A percentile compares a stretch with the other conserved stretches of the same genome.
These are phyloP conservation scores for Rheum nobile DNA, from an alignment of 148 eudicot species.

Conservation along the genomic window DNA sequence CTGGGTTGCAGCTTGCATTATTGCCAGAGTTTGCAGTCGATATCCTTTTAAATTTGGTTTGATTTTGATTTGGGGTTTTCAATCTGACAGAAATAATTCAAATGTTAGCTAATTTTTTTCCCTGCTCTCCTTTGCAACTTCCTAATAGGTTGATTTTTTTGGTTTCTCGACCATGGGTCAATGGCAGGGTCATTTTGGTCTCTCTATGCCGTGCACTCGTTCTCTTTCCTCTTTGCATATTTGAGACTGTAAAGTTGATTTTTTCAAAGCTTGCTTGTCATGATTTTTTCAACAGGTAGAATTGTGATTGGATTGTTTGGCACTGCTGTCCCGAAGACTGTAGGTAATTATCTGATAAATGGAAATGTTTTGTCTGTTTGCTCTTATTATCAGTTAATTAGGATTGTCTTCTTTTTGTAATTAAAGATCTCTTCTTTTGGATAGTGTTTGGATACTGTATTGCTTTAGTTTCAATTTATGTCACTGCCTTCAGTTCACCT, in stretches of 20 bases:
- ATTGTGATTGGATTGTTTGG: constrained; percentile 93
- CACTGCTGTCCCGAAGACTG: constrained; percentile 72
- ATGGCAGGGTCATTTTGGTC: not conserved
- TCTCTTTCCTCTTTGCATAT: not conserved
- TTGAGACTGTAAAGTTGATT: not conserved
- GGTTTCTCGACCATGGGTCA: not conserved
- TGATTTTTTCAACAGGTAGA: constrained; percentile 46
- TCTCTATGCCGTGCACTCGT: not conserved
- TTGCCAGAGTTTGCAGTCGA: not conserved
- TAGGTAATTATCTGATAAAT: constrained; percentile 31
- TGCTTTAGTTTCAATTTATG: not conserved
- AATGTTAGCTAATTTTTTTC: not conserved
- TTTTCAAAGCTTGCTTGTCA: not conserved
- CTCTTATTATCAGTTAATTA: not conserved
- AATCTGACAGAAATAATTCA: not conserved
- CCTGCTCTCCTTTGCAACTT: not conserved
- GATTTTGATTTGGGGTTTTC: not conserved
- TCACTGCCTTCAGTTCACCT: not conserved
- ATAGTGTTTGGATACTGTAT: not conserved
- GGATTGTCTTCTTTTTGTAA: not conserved
- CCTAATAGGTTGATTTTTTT: not conserved
- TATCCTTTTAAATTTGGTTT: not conserved
- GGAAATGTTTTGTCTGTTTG: not conserved
- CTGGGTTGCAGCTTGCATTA: not conserved
- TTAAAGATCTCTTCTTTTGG: not conserved